These are phyloP conservation scores for Harringtonia lauricola DNA, from an alignment of 2,329 filamentous ascomycete species.

Conservation along the genomic window DNA sequence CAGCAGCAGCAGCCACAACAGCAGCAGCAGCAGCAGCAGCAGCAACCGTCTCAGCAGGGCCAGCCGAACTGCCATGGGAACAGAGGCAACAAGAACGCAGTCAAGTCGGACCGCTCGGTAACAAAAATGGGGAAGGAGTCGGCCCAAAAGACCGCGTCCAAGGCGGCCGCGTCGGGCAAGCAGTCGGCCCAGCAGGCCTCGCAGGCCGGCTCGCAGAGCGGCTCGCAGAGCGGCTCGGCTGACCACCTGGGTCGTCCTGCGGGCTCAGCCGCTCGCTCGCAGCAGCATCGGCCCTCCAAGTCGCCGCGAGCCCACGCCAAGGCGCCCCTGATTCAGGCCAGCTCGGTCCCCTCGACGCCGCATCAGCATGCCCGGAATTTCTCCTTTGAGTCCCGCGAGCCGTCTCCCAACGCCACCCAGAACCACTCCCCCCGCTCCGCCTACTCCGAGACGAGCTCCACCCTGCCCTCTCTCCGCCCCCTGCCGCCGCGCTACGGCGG, in stretches of 20 bases:
- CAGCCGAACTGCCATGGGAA: slow-evolving; percentile 49
- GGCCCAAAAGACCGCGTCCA: slow-evolving; percentile 38
- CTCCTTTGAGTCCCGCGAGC: slow-evolving; percentile 64
- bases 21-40: slow-evolving; percentile 14
- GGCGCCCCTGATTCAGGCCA: slow-evolving; percentile 49
- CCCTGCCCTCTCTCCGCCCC: slow-evolving; percentile 56
- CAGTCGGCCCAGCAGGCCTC: too few species aligned
- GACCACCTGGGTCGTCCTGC: slow-evolving; percentile 3
- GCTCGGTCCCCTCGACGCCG: slow-evolving; percentile 85
- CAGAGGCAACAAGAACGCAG: slow-evolving; percentile 43
- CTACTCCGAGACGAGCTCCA: slow-evolving; percentile 77
- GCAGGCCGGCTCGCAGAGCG: too few species aligned
- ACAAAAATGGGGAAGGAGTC: slow-evolving; percentile 45
- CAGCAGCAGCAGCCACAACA: slow-evolving; percentile 27
- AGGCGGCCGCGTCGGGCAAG: slow-evolving; percentile 32
- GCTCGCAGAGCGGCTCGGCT: slow-evolving; percentile 2
- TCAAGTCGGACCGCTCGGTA: slow-evolving; percentile 51
- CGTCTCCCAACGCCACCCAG: slow-evolving; percentile 65
- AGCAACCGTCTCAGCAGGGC: slow-evolving; percentile 3
- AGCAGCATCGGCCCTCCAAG: slow-evolving; percentile 16
- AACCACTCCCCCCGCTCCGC: slow-evolving; percentile 83
- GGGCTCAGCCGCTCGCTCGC: slow-evolving; percentile 8
- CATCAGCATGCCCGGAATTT: slow-evolving; percentile 80
- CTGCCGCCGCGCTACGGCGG: slow-evolving; percentile 46
- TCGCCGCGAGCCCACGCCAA: slow-evolving; percentile 15